Evolutionary conservation across 2,329 filamentous ascomycete species (phyloP).

Genomic region (Alternaria ventricosa): DNA sequence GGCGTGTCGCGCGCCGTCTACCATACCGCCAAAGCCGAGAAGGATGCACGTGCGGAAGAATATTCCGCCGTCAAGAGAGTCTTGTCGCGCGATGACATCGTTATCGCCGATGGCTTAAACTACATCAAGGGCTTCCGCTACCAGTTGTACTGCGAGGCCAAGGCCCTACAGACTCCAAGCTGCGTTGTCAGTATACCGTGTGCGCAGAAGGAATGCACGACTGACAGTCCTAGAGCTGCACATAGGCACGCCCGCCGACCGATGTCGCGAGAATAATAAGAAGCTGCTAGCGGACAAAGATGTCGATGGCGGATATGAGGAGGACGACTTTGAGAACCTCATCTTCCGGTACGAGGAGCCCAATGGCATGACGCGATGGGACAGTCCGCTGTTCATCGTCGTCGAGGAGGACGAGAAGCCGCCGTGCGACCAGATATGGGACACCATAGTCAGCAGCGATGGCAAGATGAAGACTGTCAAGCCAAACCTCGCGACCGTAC

Average conservation of each 20-base stretch:
- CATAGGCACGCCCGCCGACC: constrained; percentile 62
- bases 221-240: constrained; percentile 59
- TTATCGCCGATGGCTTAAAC: constrained; percentile 80
- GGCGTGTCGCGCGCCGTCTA: constrained; percentile 75
- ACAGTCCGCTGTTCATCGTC: constrained; percentile 80
- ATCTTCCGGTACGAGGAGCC: constrained; percentile 86
- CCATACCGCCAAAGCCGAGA: constrained; percentile 78
- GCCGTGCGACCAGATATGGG: constrained; percentile 76
- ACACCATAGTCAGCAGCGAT: constrained; percentile 66
- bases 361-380: constrained; percentile 84
- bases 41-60: constrained; percentile 78
- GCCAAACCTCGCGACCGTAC: constrained; percentile 78
- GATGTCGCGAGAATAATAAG: constrained; percentile 66
- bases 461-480: constrained; percentile 71
- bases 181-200: constrained; percentile 65
- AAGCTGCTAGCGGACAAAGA: constrained; percentile 56
- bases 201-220: neutral
- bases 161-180: constrained; percentile 76
- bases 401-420: constrained; percentile 75
- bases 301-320: constrained; percentile 57
- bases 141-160: constrained; percentile 84
- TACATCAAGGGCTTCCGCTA: constrained; percentile 93
- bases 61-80: constrained; percentile 81
- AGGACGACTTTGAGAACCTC: constrained; percentile 76
- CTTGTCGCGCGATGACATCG: constrained; percentile 74